Conservation (phyloP, 495 filamentous ascomycete species). For the Darksidea phi region DNA sequence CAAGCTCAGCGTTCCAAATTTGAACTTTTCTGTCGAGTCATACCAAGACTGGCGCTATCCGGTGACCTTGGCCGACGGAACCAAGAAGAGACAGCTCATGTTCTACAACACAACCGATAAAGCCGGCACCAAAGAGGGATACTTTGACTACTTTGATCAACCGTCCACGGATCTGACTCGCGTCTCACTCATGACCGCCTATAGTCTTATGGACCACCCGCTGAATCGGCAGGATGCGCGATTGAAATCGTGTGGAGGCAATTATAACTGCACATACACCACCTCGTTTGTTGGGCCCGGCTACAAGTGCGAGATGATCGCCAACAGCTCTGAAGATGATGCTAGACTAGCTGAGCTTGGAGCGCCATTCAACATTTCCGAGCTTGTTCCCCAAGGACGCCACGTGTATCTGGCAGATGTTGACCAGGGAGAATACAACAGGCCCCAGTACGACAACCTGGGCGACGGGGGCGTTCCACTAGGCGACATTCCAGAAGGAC, state of each 20-base stretch:
- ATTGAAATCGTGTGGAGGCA: slow-evolving; percentile 22
- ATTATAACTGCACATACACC: slow-evolving; percentile 43
- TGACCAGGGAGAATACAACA: slow-evolving; percentile 30
- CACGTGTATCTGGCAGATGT: slow-evolving; percentile 36
- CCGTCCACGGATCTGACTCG: slow-evolving; percentile 35
- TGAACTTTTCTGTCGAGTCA: slow-evolving; percentile 38
- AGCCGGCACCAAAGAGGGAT: slow-evolving; percentile 4
- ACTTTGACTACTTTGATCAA: slow-evolving; percentile 42
- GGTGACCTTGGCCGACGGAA: slow-evolving; percentile 34
- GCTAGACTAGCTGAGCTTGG: slow-evolving; percentile 5
- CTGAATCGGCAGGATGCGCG: slow-evolving; percentile 25
- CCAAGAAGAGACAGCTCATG: slow-evolving; percentile 24
- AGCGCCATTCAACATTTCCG: slow-evolving; percentile 28
- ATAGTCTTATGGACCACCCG: slow-evolving; percentile 14
- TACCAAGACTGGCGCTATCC: slow-evolving; percentile 28
- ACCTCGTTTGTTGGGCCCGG: slow-evolving; percentile 41
- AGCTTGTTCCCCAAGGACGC: slow-evolving; percentile 36
- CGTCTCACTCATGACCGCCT: slow-evolving; percentile 35
- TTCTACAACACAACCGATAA: slow-evolving; percentile 43
- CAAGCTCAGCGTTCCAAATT: slow-evolving; percentile 31
- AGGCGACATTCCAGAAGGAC: neutral
- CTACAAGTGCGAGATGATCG: slow-evolving; percentile 40
- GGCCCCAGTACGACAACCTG: slow-evolving; percentile 10
- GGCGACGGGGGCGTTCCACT: slow-evolving; percentile 9
- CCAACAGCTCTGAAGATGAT: slow-evolving; percentile 15